Conservation (phyloP, 768 basidiomycete genomes). For the Chiua virens region DNA sequence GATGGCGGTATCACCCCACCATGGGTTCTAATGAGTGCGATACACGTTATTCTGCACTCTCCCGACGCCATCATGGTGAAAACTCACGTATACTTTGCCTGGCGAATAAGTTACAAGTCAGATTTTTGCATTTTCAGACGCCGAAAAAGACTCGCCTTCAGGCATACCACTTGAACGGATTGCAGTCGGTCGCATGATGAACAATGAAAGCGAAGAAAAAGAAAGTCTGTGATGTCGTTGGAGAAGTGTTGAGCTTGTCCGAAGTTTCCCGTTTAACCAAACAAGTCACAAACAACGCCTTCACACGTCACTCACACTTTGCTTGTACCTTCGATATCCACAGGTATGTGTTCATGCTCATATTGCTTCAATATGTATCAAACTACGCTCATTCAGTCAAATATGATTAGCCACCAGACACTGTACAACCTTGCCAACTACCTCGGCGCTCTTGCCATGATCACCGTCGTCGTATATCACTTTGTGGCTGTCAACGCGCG, state of each 20-base stretch:
- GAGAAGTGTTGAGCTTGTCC: conserved; percentile 8
- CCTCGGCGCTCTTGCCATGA: conserved; percentile 82
- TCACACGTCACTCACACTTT: not conserved
- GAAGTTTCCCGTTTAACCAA: conserved; percentile 35
- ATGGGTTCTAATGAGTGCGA: conserved; percentile 57
- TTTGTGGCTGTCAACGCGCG: conserved; percentile 83
- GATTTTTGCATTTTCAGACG: not conserved
- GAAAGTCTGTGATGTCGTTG: conserved; percentile 1
- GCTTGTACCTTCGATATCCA: conserved; percentile 1
- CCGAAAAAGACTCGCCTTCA: conserved; percentile 55
- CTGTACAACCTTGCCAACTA: conserved; percentile 81
- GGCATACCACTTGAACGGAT: conserved; percentile 75
- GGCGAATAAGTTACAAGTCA: conserved; percentile 32
- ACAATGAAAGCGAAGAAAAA: conserved; percentile 7
- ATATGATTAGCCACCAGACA: conserved; percentile 80
- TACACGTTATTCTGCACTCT: not conserved
- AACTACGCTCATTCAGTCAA: conserved; percentile 13
- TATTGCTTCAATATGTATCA: not conserved
- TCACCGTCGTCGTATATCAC: conserved; percentile 88
- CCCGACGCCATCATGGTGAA: not conserved
- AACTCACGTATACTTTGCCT: conserved; percentile 85
- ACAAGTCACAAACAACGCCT: conserved; percentile 33
- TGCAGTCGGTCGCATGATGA: conserved; percentile 51
- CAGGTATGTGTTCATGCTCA: conserved; percentile 13
- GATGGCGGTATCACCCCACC: conserved; percentile 84